Percentiles rank a stretch among this genome's conserved stretches.
phyloP scores from a whole-genome alignment of 257 asterid genomes.

The Solanum chmielewskii region DNA sequence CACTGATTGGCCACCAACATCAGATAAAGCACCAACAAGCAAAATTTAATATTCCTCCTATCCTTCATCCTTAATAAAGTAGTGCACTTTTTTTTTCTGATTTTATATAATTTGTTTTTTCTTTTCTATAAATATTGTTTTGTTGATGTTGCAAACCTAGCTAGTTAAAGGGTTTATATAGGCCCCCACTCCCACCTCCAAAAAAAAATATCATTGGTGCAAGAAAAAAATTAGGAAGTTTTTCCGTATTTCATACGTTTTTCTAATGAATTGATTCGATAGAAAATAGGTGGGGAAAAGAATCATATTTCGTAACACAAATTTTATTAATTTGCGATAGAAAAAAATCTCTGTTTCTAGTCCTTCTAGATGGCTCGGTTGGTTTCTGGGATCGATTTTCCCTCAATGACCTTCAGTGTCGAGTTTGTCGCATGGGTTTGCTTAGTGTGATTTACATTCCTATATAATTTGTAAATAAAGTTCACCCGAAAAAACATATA shows the following conservation, averaged over 20 bases:
- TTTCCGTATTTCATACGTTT: not conserved
- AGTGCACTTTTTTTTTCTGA: not conserved
- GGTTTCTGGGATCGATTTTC: not conserved
- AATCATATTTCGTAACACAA: no score
- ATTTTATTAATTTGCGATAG: no score
- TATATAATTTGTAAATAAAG: no score
- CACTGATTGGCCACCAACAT: not conserved
- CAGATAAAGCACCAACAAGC: not conserved
- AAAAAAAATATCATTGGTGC: not conserved
- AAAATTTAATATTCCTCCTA: not conserved
- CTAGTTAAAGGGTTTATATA: not conserved
- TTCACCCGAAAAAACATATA: no score
- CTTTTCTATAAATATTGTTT: not conserved
- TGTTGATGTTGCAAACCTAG: not conserved
- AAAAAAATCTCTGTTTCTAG: no score
- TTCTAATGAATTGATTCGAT: not conserved
- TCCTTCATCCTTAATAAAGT: not conserved
- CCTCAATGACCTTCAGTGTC: not conserved
- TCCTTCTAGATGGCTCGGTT: not conserved
- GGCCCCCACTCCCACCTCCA: not conserved
- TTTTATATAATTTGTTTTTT: not conserved
- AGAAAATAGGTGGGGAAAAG: no score
- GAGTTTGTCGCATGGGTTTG: not conserved
- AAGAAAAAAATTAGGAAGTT: not conserved
- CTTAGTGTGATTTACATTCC: no score